These are phyloP conservation scores for Pythium folliculosum DNA, from an alignment of 352 stramenopile species.

Conservation along the genomic window DNA sequence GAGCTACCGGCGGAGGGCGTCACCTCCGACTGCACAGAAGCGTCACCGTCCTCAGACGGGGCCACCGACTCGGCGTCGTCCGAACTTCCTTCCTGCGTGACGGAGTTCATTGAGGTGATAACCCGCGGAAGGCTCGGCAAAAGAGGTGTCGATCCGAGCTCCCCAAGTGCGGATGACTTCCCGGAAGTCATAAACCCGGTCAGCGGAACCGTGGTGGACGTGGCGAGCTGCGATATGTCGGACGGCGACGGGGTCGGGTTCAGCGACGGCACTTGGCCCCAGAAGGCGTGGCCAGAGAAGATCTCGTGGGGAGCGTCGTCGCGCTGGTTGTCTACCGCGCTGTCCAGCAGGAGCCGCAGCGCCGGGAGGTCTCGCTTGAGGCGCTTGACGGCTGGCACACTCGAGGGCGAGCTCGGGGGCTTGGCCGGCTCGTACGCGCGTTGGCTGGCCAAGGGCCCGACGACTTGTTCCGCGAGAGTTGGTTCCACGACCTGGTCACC, in stretches of 20 bases:
- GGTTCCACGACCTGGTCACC: not conserved
- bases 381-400: conserved; percentile 16
- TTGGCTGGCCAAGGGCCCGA: not conserved
- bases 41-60: not conserved
- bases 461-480: not conserved
- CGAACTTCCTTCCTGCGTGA: too few species aligned
- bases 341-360: conserved; percentile 22
- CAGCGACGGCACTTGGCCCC: conserved; percentile 23
- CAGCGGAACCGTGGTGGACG: not conserved
- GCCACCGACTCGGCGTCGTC: not conserved
- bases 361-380: conserved; percentile 20
- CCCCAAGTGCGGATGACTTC: not conserved
- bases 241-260: conserved; percentile 14
- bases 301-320: conserved; percentile 26
- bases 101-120: too few species aligned
- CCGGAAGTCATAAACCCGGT: not conserved
- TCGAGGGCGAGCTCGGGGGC: not conserved
- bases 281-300: conserved; percentile 30
- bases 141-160: not conserved
- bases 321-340: conserved; percentile 21
- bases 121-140: not conserved
- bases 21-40: not conserved
- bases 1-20: not conserved
- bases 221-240: conserved; percentile 7
- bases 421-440: not conserved